phyloP scores from a whole-genome alignment of 2,329 filamentous ascomycete species.

The Davidsoniella virescens region DNA sequence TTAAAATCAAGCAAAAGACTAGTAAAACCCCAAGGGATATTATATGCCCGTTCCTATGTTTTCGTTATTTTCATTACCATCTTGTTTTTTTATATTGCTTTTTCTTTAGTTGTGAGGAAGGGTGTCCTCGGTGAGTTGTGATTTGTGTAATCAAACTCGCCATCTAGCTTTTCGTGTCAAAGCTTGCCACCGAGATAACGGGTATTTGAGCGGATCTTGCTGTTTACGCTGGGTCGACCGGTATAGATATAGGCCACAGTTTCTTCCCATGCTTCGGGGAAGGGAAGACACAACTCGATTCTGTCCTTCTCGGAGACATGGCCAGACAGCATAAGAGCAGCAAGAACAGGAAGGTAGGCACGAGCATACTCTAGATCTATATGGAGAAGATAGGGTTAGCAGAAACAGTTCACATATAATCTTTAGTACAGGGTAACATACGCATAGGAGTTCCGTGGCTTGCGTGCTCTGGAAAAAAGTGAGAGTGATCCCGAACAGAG shows the following conservation, averaged over 20 bases:
- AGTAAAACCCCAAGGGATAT: too few relatives aligned
- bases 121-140: too few relatives aligned
- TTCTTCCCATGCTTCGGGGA: constrained; percentile 37
- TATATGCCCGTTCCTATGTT: too few relatives aligned
- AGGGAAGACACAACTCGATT: constrained; percentile 41
- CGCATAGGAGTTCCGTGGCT: constrained; percentile 28
- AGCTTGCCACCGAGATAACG: constrained; percentile 36
- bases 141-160: too few relatives aligned
- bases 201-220: constrained; percentile 35
- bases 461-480: background rate
- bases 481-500: background rate
- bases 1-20: too few relatives aligned
- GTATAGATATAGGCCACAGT: constrained; percentile 41
- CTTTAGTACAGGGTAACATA: constrained; percentile 21
- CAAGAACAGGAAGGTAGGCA: constrained; percentile 35
- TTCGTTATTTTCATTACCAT: too few relatives aligned
- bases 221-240: constrained; percentile 28
- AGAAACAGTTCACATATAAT: background rate
- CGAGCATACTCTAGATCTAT: constrained; percentile 32
- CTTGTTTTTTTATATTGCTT: too few relatives aligned
- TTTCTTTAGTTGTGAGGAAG: too few relatives aligned
- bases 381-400: background rate
- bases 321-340: constrained; percentile 36
- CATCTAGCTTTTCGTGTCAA: too few relatives aligned
- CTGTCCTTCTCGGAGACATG: constrained; percentile 34